phyloP scores from a whole-genome alignment of 768 basidiomycete species.

The Crepidotus variabilis region DNA sequence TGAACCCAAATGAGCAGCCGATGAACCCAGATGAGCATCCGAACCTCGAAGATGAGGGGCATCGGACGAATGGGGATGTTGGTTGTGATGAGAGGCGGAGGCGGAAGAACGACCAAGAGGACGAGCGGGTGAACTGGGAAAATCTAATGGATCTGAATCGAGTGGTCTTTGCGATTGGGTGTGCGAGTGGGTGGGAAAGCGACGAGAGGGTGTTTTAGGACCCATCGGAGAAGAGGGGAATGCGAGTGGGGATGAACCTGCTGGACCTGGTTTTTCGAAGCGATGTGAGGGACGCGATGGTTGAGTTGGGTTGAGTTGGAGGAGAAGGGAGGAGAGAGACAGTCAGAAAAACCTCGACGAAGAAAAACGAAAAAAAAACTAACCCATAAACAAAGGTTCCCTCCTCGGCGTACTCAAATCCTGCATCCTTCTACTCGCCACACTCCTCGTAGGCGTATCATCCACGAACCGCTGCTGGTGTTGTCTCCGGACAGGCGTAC shows the following conservation, averaged over 20 bases:
- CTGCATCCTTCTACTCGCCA: conserved; percentile 49
- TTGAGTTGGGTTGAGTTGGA: too few species aligned
- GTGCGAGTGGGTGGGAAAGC: conserved; percentile 27
- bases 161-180: conserved; percentile 25
- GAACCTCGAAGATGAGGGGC: too few species aligned
- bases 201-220: conserved; percentile 41
- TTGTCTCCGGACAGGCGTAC: conserved; percentile 43
- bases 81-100: too few species aligned
- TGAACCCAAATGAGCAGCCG: too few species aligned
- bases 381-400: conserved; percentile 40
- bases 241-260: conserved; percentile 60
- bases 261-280: conserved; percentile 16
- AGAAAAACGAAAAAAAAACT: neutral
- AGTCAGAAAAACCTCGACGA: too few species aligned
- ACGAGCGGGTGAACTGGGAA: conserved; percentile 53
- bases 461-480: conserved; percentile 24
- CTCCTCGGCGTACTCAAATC: conserved; percentile 54
- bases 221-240: conserved; percentile 63
- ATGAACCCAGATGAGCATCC: too few species aligned
- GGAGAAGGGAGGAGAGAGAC: too few species aligned
- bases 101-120: neutral
- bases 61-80: too few species aligned
- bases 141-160: conserved; percentile 67
- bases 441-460: conserved; percentile 41
- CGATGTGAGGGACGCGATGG: too few species aligned